Base-by-base conservation (phyloP, 2,329 filamentous ascomycete species). In the Bisporella sp. region DNA sequence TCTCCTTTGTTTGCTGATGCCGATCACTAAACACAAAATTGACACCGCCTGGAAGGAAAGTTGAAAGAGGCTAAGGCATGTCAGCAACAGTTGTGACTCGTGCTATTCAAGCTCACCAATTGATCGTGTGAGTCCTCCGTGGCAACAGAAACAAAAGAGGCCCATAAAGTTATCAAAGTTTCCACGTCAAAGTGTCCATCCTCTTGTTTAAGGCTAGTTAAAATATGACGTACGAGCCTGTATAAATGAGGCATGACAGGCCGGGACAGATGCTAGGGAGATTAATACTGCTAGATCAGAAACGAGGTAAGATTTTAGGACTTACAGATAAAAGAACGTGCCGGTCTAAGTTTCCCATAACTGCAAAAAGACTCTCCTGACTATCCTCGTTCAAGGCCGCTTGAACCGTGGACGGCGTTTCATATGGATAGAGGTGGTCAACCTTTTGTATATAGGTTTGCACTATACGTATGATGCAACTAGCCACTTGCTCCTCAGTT, bases 1-100 rank as follows among this genome's bases (percentile, higher is more conserved):
- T 74, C 70, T 12, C 61, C 48, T 32, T 68, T 68, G 62, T 81
- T 77, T 53, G 75, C 71, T 13, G 72, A 65, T 2, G 67, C 42
- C 69, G 68, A 64, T 71, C 57, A 8, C 57, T 50, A 50, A 64
- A 63, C 2, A 61, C 51, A 12, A 56, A 54, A 49, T 58, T 62
- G 53, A 57, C 60, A 50, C 59, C 56, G 48, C 39, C 43, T 39
- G 43, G 6, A 11, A 56, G 28, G 41, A 59, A 50, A 31, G 51
- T 42, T 12, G 43, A 13, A 12, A 55, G 50, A 29, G 45, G 39
- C 65, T 71, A 54, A 51, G 29, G 66, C 64, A 46, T 62, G 42
- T 78, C 64, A 48, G 73, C 69, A 45, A 66, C 39, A 69, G 69
- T 32, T 75, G 66, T 31, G 12, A 79, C 71, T 6, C 71, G 63